phyloP scores from a whole-genome alignment of 305 asterid species.

The Rubia peregrina region DNA sequence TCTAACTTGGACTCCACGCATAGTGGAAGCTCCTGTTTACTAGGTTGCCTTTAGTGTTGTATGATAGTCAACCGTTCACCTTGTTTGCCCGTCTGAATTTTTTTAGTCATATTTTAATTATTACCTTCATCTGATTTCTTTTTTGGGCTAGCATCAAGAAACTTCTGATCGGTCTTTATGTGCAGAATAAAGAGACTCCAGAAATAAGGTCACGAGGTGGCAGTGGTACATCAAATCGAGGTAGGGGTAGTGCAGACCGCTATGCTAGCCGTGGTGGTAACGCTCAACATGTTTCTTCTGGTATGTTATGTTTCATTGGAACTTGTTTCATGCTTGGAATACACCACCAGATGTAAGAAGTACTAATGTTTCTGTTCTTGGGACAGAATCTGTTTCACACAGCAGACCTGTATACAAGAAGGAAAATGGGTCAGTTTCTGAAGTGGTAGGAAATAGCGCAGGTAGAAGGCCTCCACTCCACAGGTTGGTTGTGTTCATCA shows the following conservation, averaged over 20 bases:
- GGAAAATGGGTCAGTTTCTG: conserved; percentile 58
- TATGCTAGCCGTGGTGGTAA: conserved; percentile 51
- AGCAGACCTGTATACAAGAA: conserved; percentile 55
- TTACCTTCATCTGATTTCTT: background rate
- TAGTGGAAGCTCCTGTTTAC: too few species aligned
- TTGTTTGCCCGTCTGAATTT: background rate
- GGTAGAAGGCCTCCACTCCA: conserved; percentile 41
- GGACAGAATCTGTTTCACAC: conserved; percentile 48
- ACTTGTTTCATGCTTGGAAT: conserved; percentile 10
- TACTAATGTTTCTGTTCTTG: conserved; percentile 12
- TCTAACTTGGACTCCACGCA: too few species aligned
- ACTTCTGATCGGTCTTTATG: conserved; percentile 13
- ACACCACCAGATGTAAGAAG: background rate
- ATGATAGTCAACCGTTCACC: background rate
- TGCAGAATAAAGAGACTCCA: conserved; percentile 64
- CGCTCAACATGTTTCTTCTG: conserved; percentile 43
- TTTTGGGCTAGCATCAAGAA: background rate
- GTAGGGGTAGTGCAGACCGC: conserved; percentile 55
- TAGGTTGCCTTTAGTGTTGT: too few species aligned
- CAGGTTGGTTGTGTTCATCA: conserved; percentile 36
- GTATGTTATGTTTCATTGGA: conserved; percentile 30
- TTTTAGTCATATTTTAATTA: background rate
- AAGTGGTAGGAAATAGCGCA: conserved; percentile 35
- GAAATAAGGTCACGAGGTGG: conserved; percentile 65
- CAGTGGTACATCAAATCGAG: conserved; percentile 45